Evolutionary conservation across 208 protist genomes (phyloP).

Genomic region (Porcisia hertigi): DNA sequence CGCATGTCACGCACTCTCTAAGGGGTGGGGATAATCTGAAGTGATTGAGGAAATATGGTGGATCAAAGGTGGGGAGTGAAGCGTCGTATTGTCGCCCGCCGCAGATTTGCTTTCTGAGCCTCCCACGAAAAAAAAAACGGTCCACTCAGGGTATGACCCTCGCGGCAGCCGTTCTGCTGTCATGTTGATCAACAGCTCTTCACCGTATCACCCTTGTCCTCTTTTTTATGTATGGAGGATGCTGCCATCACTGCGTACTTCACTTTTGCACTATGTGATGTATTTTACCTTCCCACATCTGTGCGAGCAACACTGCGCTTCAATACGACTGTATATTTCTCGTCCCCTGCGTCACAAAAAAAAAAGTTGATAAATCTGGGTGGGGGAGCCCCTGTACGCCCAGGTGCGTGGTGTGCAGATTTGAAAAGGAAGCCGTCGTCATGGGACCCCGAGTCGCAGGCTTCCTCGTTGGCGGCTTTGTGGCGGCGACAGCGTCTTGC

Average conservation of each 20-base stretch:
- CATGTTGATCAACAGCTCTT: background rate
- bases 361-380: constrained; percentile 1
- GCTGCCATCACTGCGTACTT: background rate
- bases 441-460: constrained; percentile 25
- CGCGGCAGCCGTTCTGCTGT: background rate
- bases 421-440: background rate
- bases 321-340: background rate
- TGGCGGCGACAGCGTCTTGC: constrained; percentile 14
- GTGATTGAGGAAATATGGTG: background rate
- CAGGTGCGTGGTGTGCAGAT: background rate
- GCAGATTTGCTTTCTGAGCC: background rate
- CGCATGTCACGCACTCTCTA: background rate
- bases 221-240: background rate
- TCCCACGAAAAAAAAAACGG: background rate
- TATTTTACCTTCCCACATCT: background rate
- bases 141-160: background rate
- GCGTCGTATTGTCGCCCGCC: background rate
- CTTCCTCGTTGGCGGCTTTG: constrained; percentile 30
- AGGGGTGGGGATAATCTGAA: background rate
- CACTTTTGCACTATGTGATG: background rate
- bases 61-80: background rate
- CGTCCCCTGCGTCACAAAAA: background rate
- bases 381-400: background rate
- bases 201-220: background rate
- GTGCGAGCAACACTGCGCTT: background rate